Base-by-base conservation (phyloP, 1,284 basidiomycete genomes). In the Boletus mariae region DNA sequence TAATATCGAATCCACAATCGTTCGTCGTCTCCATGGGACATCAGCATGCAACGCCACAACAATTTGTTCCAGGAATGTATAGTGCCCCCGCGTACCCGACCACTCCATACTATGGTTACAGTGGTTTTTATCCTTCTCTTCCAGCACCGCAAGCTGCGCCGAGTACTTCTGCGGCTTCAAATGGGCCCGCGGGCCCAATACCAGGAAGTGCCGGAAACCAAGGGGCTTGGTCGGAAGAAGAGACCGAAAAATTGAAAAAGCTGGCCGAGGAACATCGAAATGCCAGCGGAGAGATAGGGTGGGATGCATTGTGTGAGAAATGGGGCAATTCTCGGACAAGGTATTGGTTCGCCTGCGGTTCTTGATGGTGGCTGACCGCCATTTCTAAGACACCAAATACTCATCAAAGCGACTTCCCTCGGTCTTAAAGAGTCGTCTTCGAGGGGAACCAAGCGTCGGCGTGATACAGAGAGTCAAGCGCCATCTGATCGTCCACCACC, bases 201-300 rank as follows among this genome's bases (percentile, higher is more conserved):
- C 72, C 73, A 1, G 73, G 71, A 28, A 73, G 68, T 42, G 76
- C 75, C 12, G 78, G 79, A 20, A 82, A 82, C 49, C 83, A 84
- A 54, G 87, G 87, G 0, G 76, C 84, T 10, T 90, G 88, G 88
- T 81, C 84, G 2, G 84, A 87, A 6, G 85, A 87, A 55, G 88
- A 90, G 63, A 80, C 79, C 0, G 84, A 87, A 55, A 76, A 79
- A 42, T 63, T 90, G 55, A 84, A 77, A 67, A 79, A 76, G 49
- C 63, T 90, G 26, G 80, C 83, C 0, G 88, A 89, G 57, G 80
- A 87, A 52, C 83, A 83, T 61, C 77, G 75, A 57, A 70, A 72
- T 35, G 72, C 71, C 6, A 61, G 61, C 8, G 82, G 83, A 9
- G 67, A 88, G 59, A 82, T 84, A 44, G 83, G 87, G 49, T 90